Evolutionary conservation across 192 early-diverging fungal genomes (phyloP).

Genomic region (Podila horticola): DNA sequence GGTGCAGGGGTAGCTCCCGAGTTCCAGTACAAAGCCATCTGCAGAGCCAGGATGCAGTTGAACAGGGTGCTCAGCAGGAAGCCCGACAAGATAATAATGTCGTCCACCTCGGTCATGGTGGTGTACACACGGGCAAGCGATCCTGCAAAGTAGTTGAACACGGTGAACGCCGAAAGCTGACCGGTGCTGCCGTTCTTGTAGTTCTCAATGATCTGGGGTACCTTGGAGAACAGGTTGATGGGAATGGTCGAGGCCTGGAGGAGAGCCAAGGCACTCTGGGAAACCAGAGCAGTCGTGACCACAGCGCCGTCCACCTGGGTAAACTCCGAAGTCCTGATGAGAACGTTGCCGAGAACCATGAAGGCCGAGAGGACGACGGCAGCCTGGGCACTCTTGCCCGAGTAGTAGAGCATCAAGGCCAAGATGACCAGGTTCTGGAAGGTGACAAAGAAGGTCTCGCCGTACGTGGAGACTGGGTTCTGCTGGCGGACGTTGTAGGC

Average conservation of each 20-base stretch:
- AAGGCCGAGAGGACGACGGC: constrained; percentile 58
- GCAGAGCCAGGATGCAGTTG: constrained; percentile 81
- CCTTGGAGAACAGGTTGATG: constrained; percentile 79
- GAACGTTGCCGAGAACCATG: constrained; percentile 34
- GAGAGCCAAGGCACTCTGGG: constrained; percentile 60
- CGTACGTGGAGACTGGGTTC: constrained; percentile 92
- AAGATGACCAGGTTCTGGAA: constrained; percentile 86
- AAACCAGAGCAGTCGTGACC: constrained; percentile 64
- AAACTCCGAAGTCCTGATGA: constrained; percentile 28
- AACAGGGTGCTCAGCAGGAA: constrained; percentile 74
- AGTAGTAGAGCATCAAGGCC: constrained; percentile 71
- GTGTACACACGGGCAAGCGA: constrained; percentile 90
- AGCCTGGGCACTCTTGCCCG: constrained; percentile 50
- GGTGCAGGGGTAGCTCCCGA: constrained; percentile 22
- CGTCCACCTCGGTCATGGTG: constrained; percentile 91
- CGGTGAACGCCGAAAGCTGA: constrained; percentile 90
- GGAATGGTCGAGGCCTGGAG: constrained; percentile 85
- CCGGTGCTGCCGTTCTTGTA: constrained; percentile 87
- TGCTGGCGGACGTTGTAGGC: constrained; percentile 88
- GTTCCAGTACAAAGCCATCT: constrained; percentile 86
- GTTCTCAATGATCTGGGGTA: constrained; percentile 93
- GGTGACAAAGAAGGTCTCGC: constrained; percentile 86
- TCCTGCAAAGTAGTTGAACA: constrained; percentile 90
- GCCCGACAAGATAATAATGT: constrained; percentile 78
- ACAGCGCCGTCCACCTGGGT: constrained; percentile 46